Evolutionary conservation across 2,329 filamentous ascomycete species (phyloP).

Genomic region (Phoma sp.): DNA sequence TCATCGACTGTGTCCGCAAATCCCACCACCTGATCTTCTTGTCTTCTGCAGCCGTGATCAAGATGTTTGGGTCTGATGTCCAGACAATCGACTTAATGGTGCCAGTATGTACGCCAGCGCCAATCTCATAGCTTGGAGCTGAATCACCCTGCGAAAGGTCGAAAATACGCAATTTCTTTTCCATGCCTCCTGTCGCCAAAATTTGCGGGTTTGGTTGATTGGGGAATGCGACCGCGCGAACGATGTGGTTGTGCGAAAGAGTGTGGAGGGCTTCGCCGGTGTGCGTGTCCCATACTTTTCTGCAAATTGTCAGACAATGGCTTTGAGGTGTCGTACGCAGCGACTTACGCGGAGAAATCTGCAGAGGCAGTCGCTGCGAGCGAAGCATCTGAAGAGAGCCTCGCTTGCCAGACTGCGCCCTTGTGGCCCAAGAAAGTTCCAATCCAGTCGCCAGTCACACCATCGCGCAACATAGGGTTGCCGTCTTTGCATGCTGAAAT

Average conservation of each 20-base stretch:
- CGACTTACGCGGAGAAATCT: slow-evolving; percentile 86
- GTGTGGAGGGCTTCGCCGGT: slow-evolving; percentile 88
- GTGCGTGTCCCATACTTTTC: slow-evolving; percentile 96
- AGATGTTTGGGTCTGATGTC: slow-evolving; percentile 84
- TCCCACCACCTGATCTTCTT: slow-evolving; percentile 96
- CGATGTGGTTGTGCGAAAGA: slow-evolving; percentile 92
- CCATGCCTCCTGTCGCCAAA: slow-evolving; percentile 89
- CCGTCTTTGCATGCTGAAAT: slow-evolving; percentile 97
- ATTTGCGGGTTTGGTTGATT: slow-evolving; percentile 77
- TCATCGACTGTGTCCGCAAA: slow-evolving; percentile 74
- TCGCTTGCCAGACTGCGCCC: slow-evolving; percentile 95
- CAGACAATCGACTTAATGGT: slow-evolving; percentile 97
- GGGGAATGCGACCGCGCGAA: slow-evolving; percentile 86
- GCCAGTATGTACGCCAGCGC: slow-evolving; percentile 78
- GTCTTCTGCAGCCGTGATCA: slow-evolving; percentile 89
- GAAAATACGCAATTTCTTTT: slow-evolving; percentile 96
- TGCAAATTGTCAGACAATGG: slow-evolving; percentile 51
- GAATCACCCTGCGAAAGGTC: slow-evolving; percentile 71
- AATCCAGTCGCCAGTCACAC: slow-evolving; percentile 80
- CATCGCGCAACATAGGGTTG: slow-evolving; percentile 97
- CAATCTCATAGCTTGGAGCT: slow-evolving; percentile 79
- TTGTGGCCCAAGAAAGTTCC: slow-evolving; percentile 98
- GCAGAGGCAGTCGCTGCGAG: slow-evolving; percentile 93
- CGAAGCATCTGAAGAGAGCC: slow-evolving; percentile 84
- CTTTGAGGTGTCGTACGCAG: too few species aligned